phyloP scores from a whole-genome alignment of 1,139 yeast genomes.

The Suhomyces anneliseae region DNA sequence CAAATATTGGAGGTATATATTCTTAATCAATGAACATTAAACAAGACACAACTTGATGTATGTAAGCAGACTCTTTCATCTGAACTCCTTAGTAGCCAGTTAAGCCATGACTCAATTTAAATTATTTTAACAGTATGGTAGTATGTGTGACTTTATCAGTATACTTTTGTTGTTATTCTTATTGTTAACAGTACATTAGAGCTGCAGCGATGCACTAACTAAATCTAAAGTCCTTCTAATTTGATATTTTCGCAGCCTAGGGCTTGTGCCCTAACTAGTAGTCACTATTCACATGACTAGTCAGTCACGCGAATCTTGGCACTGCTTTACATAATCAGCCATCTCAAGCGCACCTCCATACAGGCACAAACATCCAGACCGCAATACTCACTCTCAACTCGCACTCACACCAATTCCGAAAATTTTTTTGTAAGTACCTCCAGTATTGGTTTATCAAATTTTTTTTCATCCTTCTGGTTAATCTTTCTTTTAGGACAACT shows the following conservation, averaged over 20 bases:
- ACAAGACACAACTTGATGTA: too few species aligned
- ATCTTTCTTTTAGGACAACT: constrained; percentile 12
- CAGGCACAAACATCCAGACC: constrained; percentile 5
- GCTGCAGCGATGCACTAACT: too few species aligned
- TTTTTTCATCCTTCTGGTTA: constrained; percentile 11
- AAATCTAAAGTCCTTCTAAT: too few species aligned
- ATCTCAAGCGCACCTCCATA: neutral
- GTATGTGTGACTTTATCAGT: too few species aligned
- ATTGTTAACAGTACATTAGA: too few species aligned
- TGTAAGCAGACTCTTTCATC: too few species aligned
- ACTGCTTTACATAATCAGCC: constrained; percentile 3
- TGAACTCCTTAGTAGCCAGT: too few species aligned
- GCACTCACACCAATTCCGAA: constrained; percentile 8
- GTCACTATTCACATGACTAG: neutral
- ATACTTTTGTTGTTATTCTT: too few species aligned
- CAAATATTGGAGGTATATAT: too few species aligned
- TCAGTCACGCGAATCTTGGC: constrained; percentile 7
- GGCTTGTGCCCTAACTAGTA: constrained; percentile 11
- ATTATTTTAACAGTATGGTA: too few species aligned
- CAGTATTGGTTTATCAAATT: constrained; percentile 10
- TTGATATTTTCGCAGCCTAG: constrained; percentile 2
- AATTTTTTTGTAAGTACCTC: constrained; percentile 10
- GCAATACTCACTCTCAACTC: constrained; percentile 4
- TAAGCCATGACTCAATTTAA: too few species aligned
- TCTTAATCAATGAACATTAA: too few species aligned